These are phyloP conservation scores for Phytophthora macrochlamydospora DNA, from an alignment of 352 stramenopile genomes.

Conservation along the genomic window DNA sequence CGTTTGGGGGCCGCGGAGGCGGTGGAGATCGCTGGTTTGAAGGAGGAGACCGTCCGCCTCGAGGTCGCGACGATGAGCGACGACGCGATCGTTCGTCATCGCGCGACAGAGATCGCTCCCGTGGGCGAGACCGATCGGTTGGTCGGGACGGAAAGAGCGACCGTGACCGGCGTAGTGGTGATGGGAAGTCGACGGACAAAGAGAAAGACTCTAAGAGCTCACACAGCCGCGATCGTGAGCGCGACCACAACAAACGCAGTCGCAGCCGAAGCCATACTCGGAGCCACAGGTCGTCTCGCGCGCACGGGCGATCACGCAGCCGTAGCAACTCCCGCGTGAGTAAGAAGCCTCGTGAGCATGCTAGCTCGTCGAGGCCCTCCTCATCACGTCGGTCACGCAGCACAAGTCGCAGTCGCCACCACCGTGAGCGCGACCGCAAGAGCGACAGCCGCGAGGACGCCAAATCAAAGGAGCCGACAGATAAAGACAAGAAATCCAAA, in stretches of 20 bases:
- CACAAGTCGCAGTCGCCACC: constrained; percentile 46
- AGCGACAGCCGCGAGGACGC: constrained; percentile 20
- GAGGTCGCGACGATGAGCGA: constrained; percentile 48
- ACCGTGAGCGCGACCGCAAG: constrained; percentile 25
- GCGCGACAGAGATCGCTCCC: constrained; percentile 35
- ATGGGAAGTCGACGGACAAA: constrained; percentile 29
- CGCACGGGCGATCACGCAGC: constrained; percentile 46
- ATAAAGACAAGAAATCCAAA: constrained; percentile 41
- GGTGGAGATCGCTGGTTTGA: constrained; percentile 54
- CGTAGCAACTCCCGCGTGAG: constrained; percentile 57
- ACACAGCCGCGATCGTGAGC: constrained; percentile 37
- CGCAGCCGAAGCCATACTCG: constrained; percentile 38
- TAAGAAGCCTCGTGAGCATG: constrained; percentile 43
- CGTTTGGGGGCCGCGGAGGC: constrained; percentile 50
- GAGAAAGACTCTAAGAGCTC: constrained; percentile 17
- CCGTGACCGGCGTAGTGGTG: constrained; percentile 35
- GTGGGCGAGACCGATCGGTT: constrained; percentile 26
- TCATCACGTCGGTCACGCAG: constrained; percentile 53
- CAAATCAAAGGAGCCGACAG: constrained; percentile 25
- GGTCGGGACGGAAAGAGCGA: constrained; percentile 38
- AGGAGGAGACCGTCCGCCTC: constrained; percentile 35
- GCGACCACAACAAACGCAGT: constrained; percentile 37
- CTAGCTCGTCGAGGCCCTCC: constrained; percentile 31
- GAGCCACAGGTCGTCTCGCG: constrained; percentile 36
- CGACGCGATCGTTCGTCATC: constrained; percentile 46